These are phyloP conservation scores for Aspergillus sp. DNA, from an alignment of 2,329 filamentous ascomycete species.

Conservation along the genomic window DNA sequence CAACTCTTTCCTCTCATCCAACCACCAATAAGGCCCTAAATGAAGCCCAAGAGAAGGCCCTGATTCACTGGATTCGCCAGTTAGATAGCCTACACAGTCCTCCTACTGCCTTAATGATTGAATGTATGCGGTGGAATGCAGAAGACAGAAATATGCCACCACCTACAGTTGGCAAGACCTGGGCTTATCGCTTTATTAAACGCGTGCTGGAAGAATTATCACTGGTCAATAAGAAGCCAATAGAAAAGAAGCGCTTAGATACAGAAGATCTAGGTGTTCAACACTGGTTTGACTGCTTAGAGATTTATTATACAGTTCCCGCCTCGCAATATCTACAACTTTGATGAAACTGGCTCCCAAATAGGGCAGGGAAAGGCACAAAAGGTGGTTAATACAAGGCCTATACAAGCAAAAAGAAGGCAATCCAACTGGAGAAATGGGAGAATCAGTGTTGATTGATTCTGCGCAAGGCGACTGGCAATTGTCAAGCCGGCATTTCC, in stretches of 20 bases:
- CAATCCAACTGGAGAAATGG: neutral
- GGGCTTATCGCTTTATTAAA: neutral
- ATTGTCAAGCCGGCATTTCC: slow-evolving; percentile 22
- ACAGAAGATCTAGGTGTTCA: neutral
- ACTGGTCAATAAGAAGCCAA: neutral
- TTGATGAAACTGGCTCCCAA: slow-evolving; percentile 2
- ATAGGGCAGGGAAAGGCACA: neutral
- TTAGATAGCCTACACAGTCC: neutral
- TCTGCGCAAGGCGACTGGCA: slow-evolving; percentile 17
- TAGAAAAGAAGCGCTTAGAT: neutral
- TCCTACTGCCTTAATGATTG: neutral
- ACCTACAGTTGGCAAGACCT: neutral
- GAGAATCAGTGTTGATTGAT: too few relatives aligned
- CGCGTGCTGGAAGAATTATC: neutral
- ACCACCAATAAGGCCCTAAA: neutral
- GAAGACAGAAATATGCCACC: neutral
- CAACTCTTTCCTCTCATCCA: neutral
- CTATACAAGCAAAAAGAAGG: neutral
- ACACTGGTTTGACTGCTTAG: neutral
- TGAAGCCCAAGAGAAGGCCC: neutral
- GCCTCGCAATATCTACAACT: slow-evolving; percentile 2
- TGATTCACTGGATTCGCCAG: slow-evolving; percentile 1
- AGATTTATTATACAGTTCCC: neutral
- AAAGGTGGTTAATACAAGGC: neutral
- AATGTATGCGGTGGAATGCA: neutral